Evolutionary conservation across 2,329 filamentous ascomycete species (phyloP), one percentile per base, ranked within the genome.

Genomic region (Neocatenulostroma microsporum): DNA sequence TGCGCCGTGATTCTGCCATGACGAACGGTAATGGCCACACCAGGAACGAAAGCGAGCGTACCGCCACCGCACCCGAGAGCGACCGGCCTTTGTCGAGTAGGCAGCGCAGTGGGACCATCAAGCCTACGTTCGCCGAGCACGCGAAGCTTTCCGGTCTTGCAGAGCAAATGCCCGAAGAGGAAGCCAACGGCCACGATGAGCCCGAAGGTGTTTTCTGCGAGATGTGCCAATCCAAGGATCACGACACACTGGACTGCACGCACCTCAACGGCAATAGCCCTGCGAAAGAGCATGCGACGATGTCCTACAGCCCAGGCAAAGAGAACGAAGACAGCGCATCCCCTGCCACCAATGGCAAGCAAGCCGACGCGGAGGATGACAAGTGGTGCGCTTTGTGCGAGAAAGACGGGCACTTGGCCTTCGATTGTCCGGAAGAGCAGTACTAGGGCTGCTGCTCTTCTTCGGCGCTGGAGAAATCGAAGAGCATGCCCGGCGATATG

Each of bases 311-410:
- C 41, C 42, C 34, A 8, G 40, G 37, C 10, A 44, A 44, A 20
- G 45, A 41, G 36, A 46, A 41, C 19, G 45, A 45, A 11, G 44
- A 34, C 12, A 35, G 29, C 21, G 30, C 12, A 11, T 17, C 4
- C 6, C 10, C 29, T 19, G 6, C 15, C 15, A 30, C 27, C 27
- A 14, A 9, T 14, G 40, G 11, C 30, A 34, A 36, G 37, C 30
- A 35, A 23, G 3, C 23, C 34, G 30, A n/a, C 24, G 34, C 17
- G 40, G 86, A 96, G 53, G 76, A 80, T 37, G 76, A 81, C 44
- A 95, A 94, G 65, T 98, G 91, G 91, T 98, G 91, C 62, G 91
- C 91, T 12, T 70, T 96, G 29, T 98, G 91, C 59, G 91, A 98
- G 68, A 78, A 85, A 44, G 91, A 98, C 55, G 91, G 91, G 11